These are phyloP conservation scores for Dentipellis fragilis DNA, from an alignment of 768 basidiomycete species.

Conservation along the genomic window DNA sequence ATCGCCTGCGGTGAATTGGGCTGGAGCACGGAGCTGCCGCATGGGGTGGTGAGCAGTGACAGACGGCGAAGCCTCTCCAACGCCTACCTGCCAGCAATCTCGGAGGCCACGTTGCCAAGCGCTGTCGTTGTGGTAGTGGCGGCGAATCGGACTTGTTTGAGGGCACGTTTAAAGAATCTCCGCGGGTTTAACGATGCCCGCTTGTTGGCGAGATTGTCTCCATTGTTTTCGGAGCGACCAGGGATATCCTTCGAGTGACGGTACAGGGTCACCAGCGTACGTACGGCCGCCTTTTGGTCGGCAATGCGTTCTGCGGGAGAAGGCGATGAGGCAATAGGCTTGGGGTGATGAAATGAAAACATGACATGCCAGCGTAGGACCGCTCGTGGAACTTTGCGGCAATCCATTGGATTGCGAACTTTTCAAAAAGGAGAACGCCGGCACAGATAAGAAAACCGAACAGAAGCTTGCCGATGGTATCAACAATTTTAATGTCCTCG, in stretches of 20 bases:
- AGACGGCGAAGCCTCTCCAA: too few relatives aligned
- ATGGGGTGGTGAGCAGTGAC: background rate
- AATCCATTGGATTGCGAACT: constrained; percentile 81
- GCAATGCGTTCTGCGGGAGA: constrained; percentile 58
- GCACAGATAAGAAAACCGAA: constrained; percentile 67
- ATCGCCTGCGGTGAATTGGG: constrained; percentile 80
- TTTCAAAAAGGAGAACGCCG: constrained; percentile 67
- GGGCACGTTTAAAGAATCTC: constrained; percentile 56
- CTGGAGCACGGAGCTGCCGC: constrained; percentile 60
- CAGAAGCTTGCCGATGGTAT: constrained; percentile 51
- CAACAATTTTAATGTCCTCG: constrained; percentile 31
- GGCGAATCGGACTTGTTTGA: constrained; percentile 59
- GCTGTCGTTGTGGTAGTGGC: constrained; percentile 79
- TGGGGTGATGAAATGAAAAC: background rate
- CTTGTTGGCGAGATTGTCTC: constrained; percentile 25
- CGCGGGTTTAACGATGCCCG: constrained; percentile 40
- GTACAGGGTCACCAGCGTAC: constrained; percentile 65
- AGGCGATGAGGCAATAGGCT: background rate
- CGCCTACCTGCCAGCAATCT: constrained; percentile 41
- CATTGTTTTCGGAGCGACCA: constrained; percentile 56
- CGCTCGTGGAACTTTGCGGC: constrained; percentile 74
- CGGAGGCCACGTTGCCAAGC: constrained; percentile 50
- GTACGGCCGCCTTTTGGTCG: constrained; percentile 74
- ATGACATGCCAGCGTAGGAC: constrained; percentile 46
- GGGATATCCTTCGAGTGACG: constrained; percentile 65